Conservation (phyloP, 108 stramenopile species). For the Skeletonema menzelii region DNA sequence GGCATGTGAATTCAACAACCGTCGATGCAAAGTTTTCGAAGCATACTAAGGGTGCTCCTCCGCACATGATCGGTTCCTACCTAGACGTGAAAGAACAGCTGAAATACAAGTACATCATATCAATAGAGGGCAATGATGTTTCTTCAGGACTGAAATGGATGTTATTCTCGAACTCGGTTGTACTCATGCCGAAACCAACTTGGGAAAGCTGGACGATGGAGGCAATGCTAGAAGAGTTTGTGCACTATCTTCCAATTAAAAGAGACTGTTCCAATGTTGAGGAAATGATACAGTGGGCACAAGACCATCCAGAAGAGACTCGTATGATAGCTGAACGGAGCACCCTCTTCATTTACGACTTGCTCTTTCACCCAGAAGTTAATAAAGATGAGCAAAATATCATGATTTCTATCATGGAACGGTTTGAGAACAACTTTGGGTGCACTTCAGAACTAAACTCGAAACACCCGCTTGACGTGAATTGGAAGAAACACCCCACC, state of each 20-base stretch:
- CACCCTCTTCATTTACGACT: constrained; percentile 46
- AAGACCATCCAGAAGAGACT: constrained; percentile 33
- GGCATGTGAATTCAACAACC: constrained; percentile 55
- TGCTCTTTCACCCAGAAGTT: constrained; percentile 45
- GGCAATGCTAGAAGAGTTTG: constrained; percentile 40
- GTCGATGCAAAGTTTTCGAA: constrained; percentile 70
- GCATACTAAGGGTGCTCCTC: constrained; percentile 16
- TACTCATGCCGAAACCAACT: constrained; percentile 33
- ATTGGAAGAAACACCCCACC: constrained; percentile 28
- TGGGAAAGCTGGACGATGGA: constrained; percentile 58
- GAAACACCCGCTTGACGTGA: constrained; percentile 12
- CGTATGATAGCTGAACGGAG: constrained; percentile 46
- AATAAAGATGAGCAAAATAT: constrained; percentile 30
- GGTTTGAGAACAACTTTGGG: constrained; percentile 46
- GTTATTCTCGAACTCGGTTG: constrained; percentile 51
- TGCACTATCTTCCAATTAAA: constrained; percentile 49
- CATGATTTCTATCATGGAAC: constrained; percentile 36
- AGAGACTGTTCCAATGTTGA: constrained; percentile 50
- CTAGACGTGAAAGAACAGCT: constrained; percentile 37
- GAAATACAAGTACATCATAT: constrained; percentile 52
- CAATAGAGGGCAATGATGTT: constrained; percentile 53
- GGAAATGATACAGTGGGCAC: constrained; percentile 56
- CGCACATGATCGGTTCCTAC: constrained; percentile 27
- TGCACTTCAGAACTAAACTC: neutral
- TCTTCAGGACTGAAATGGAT: constrained; percentile 54